Evolutionary conservation across 129 eudicot species (phyloP).

Genomic region (Artemisia argyi): DNA sequence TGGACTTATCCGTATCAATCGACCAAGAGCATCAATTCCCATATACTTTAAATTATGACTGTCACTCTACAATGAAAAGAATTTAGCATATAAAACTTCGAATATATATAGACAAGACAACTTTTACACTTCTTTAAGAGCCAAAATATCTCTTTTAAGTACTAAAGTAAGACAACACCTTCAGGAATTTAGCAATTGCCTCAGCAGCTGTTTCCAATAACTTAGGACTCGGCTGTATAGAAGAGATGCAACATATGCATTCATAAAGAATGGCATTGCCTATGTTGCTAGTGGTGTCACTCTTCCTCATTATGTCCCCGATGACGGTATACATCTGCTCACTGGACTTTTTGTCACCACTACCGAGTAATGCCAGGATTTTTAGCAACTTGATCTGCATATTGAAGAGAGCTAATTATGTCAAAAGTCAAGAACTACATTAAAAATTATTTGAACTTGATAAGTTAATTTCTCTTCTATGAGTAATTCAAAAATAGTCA

Average conservation of each 20-base stretch:
- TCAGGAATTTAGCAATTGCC: conserved; percentile 83
- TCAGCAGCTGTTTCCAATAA: conserved; percentile 93
- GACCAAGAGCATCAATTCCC: conserved; percentile 97
- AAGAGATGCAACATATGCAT: conserved; percentile 85
- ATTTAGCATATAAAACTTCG: conserved; percentile 9
- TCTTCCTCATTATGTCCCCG: conserved; percentile 89
- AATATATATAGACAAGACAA: neutral
- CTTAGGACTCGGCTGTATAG: conserved; percentile 78
- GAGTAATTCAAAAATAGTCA: neutral
- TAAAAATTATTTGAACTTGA: neutral
- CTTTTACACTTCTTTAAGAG: neutral
- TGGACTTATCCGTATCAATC: conserved; percentile 89
- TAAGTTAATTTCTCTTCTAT: neutral
- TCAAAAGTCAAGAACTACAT: neutral
- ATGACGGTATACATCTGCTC: conserved; percentile 95
- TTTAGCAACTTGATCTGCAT: conserved; percentile 90
- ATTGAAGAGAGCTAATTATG: conserved; percentile 15
- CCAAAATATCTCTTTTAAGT: neutral
- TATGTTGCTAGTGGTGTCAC: conserved; percentile 80
- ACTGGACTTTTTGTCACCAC: conserved; percentile 90
- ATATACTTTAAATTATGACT: conserved; percentile 91
- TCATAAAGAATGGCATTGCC: conserved; percentile 98
- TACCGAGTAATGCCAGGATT: conserved; percentile 77
- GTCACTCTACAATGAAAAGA: conserved; percentile 66
- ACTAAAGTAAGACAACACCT: conserved; percentile 47